Base-by-base conservation (phyloP, 1,284 basidiomycete species). In the Ceratobasidium sp. region DNA sequence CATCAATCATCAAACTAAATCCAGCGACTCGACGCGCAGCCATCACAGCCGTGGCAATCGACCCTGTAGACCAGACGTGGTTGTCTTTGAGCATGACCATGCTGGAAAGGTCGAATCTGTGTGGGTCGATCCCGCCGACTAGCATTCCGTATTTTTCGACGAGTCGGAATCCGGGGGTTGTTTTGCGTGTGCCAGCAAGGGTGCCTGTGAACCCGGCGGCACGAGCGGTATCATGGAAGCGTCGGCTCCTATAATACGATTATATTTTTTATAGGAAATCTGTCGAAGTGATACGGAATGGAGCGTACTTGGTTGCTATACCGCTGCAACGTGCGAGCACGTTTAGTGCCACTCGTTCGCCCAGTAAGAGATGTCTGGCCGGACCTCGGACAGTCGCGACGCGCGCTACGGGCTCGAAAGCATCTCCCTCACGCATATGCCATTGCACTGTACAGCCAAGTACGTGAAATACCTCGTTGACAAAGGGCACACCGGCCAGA, bases 41-140 rank as follows among this genome's bases (percentile, higher is more conserved):
- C 76, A 90, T 81, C 75, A 99, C 90, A 1, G 97, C 97, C 55
- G 89, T 84, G 0, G 93, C 94, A 77, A 99, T 98, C 3, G 95
- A 97, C 28, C 96, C 95, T 32, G 91, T 94, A 7, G 95, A 96
- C 96, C 96, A 98, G 79, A 99, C 95, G 80, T 99, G 98, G 81
- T 99, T 99, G 80, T 99, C 97, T 83, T 99, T 99, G 79, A 99
- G 89, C 97, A 99, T 99, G 80, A 99, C 97, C 97, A 99, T 99
- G 80, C 93, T 95, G 46, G 93, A 96, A 41, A 99, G 86, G 82
- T 98, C 96, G 79, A 98, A 93, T n/a, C 98, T 88, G 83, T 99
- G 98, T 21, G 94, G 86, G 81, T 99, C 98, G 76, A 98, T 92
- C 4, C 97, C 98, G 28, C 98, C 97, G 30, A 99, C 95, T 55